Conservation (phyloP, 441 rosid species). For the Viola pubescens region DNA sequence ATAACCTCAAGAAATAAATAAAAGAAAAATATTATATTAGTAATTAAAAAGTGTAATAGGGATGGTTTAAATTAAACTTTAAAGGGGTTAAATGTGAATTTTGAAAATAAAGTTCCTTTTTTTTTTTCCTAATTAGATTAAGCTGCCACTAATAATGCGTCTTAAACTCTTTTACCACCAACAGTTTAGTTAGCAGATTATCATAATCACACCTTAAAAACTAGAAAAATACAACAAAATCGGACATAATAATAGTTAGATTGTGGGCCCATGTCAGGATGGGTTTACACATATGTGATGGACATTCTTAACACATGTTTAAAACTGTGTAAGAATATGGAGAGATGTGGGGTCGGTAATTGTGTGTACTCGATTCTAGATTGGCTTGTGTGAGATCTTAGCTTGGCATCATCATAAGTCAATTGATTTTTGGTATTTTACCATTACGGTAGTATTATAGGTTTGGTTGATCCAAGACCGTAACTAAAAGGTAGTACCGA, state of each 20-base stretch:
- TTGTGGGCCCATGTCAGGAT: constrained; percentile 41
- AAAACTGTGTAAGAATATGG: background rate
- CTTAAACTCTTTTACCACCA: constrained; percentile 8
- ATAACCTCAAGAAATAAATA: background rate
- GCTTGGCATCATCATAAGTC: no score
- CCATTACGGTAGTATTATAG: no score
- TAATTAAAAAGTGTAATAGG: constrained; percentile 17
- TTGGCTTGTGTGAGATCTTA: background rate
- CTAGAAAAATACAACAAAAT: no score
- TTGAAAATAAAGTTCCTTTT: background rate
- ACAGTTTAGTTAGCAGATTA: no score
- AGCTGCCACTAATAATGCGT: background rate
- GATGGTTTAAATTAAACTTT: background rate
- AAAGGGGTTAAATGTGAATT: constrained; percentile 4
- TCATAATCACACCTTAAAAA: no score
- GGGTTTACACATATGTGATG: constrained; percentile 37
- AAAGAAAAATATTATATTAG: constrained; percentile 6
- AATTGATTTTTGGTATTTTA: no score
- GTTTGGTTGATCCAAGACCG: no score
- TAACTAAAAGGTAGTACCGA: no score
- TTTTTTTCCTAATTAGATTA: no score
- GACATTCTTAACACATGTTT: constrained; percentile 42
- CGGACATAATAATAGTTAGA: no score
- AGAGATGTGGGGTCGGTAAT: background rate
- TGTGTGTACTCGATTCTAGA: background rate